Evolutionary conservation across 2,329 filamentous ascomycete genomes (phyloP).

Genomic region (Apiospora hydei): DNA sequence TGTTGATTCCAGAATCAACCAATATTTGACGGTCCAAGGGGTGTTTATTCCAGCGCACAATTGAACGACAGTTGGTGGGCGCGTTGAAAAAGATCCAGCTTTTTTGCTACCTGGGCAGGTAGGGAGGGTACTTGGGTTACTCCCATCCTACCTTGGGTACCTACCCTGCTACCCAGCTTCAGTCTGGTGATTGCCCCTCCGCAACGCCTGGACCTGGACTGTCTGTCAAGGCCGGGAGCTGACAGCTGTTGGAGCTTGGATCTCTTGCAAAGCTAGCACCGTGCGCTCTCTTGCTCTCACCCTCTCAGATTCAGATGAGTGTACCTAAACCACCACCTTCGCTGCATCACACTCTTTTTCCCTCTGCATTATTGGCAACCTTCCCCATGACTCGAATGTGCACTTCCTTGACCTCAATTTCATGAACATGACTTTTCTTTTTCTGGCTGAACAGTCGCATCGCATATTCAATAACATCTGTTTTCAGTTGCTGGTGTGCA

Average conservation of each 20-base stretch:
- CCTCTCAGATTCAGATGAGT: background rate
- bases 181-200: too few relatives aligned
- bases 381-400: slow-evolving; percentile 8
- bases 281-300: background rate
- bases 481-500: background rate
- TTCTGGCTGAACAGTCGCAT: background rate
- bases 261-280: background rate
- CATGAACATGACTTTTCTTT: background rate
- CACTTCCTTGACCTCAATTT: slow-evolving; percentile 3
- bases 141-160: background rate
- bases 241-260: slow-evolving; percentile 9
- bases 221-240: background rate
- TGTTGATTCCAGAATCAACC: too few relatives aligned
- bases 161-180: too few relatives aligned
- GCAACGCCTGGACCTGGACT: background rate
- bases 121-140: background rate
- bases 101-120: too few relatives aligned
- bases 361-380: background rate
- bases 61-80: too few relatives aligned
- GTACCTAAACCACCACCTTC: slow-evolving; percentile 10
- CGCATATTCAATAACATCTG: background rate
- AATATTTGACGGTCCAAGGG: too few relatives aligned
- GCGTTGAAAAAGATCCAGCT: too few relatives aligned
- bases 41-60: too few relatives aligned
- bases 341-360: background rate